phyloP scores from a whole-genome alignment of 2,329 filamentous ascomycete genomes.

The Arthrocladium fulminans region DNA sequence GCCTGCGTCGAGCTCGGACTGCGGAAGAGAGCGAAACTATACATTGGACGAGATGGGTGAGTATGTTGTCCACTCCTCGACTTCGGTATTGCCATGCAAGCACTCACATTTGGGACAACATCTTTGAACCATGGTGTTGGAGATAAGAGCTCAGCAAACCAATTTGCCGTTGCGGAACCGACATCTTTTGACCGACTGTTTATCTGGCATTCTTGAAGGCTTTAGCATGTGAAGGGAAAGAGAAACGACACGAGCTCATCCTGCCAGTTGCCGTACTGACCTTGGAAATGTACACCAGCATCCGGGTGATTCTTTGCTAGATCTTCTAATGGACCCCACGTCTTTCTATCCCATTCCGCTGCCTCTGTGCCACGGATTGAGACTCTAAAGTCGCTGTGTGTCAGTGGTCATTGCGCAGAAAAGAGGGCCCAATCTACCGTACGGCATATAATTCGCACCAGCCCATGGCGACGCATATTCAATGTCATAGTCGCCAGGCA shows the following conservation, averaged over 20 bases:
- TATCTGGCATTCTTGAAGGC: slow-evolving; percentile 56
- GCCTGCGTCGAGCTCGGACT: neutral
- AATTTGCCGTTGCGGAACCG: slow-evolving; percentile 43
- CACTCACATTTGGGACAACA: slow-evolving; percentile 57
- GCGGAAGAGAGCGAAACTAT: neutral
- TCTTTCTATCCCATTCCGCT: slow-evolving; percentile 51
- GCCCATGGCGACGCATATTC: slow-evolving; percentile 89
- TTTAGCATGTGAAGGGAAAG: too few relatives aligned
- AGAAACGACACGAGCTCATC: too few relatives aligned
- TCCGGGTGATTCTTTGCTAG: slow-evolving; percentile 60
- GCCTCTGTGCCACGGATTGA: slow-evolving; percentile 13
- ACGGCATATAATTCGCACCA: slow-evolving; percentile 72
- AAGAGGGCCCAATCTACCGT: slow-evolving; percentile 32
- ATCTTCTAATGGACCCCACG: slow-evolving; percentile 55
- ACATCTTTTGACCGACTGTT: slow-evolving; percentile 58
- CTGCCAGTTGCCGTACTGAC: too few relatives aligned
- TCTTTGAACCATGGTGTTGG: slow-evolving; percentile 65
- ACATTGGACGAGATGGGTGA: slow-evolving; percentile 13
- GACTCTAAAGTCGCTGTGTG: neutral
- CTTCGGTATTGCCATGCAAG: slow-evolving; percentile 28
- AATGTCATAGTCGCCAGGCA: slow-evolving; percentile 87
- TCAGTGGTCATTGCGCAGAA: neutral
- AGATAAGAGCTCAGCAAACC: slow-evolving; percentile 59
- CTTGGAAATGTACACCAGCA: slow-evolving; percentile 71
- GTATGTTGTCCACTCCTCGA: too few relatives aligned